Percentiles rank a stretch among this genome's conserved stretches.
These are phyloP conservation scores for Cutaneotrichosporon dermatis DNA, from an alignment of 1,284 basidiomycete species.

Conservation along the genomic window DNA sequence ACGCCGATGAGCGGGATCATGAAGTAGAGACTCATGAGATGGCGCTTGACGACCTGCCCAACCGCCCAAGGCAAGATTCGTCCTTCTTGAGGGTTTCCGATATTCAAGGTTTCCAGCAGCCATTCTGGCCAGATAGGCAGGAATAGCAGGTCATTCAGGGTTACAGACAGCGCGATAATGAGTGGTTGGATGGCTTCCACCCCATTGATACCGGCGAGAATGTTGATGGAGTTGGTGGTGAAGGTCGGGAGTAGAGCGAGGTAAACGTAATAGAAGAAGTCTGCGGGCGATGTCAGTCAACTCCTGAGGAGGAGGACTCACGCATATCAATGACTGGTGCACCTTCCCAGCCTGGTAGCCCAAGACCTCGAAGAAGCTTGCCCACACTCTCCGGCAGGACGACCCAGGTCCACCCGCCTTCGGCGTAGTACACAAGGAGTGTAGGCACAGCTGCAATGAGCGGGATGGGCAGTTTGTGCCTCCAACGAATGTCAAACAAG, in stretches of 20 bases:
- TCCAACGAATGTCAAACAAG: slow-evolving; percentile 97
- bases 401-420: slow-evolving; percentile 87
- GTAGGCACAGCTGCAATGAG: slow-evolving; percentile 92
- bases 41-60: slow-evolving; percentile 78
- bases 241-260: slow-evolving; percentile 95
- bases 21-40: slow-evolving; percentile 91
- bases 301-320: slow-evolving; percentile 43
- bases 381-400: slow-evolving; percentile 82
- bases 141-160: slow-evolving; percentile 87
- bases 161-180: slow-evolving; percentile 84
- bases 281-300: not conserved
- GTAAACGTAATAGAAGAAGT: slow-evolving; percentile 81
- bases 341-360: slow-evolving; percentile 23
- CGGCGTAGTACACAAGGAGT: slow-evolving; percentile 92
- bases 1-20: slow-evolving; percentile 92
- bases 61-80: slow-evolving; percentile 44
- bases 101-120: slow-evolving; percentile 69
- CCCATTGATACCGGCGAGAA: slow-evolving; percentile 95
- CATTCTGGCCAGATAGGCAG: slow-evolving; percentile 61
- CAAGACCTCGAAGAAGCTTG: slow-evolving; percentile 53
- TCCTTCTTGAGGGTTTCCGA: slow-evolving; percentile 52
- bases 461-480: slow-evolving; percentile 95
- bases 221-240: slow-evolving; percentile 97
- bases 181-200: slow-evolving; percentile 91
- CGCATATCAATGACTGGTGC: slow-evolving; percentile 83